These are phyloP conservation scores for Eurotiales sp. DNA, from an alignment of 2,329 filamentous ascomycete genomes.

Conservation along the genomic window DNA sequence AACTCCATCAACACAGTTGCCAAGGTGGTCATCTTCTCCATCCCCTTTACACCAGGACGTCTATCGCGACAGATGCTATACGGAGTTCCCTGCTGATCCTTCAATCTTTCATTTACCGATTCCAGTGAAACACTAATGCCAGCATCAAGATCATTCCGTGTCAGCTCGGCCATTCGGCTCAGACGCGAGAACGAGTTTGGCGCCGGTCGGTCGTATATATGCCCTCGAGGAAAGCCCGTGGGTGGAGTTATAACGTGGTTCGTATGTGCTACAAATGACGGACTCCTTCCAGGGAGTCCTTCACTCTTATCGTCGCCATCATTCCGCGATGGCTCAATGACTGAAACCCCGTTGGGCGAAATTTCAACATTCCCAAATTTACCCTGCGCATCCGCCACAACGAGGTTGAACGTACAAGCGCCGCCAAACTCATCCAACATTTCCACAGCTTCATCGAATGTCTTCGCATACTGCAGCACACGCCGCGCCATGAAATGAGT, in stretches of 20 bases:
- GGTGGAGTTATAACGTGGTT: slow-evolving; percentile 7
- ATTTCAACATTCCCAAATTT: neutral
- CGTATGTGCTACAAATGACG: neutral
- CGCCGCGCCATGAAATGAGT: slow-evolving; percentile 4
- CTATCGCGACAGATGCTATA: slow-evolving; percentile 1
- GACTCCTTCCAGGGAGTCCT: neutral
- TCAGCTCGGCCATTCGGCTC: neutral
- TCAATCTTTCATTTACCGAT: neutral
- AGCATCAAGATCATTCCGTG: neutral
- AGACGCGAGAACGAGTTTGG: slow-evolving; percentile 8
- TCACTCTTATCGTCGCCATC: neutral
- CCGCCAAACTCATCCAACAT: slow-evolving; percentile 3
- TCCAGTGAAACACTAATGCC: neutral
- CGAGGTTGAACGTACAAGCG: slow-evolving; percentile 1
- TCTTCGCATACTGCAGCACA: neutral
- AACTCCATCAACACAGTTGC: slow-evolving; percentile 2
- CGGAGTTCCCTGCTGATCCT: neutral
- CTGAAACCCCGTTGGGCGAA: neutral
- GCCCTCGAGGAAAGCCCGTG: neutral
- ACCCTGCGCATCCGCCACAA: neutral
- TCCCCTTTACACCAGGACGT: slow-evolving; percentile 1
- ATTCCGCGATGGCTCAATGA: neutral
- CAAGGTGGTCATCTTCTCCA: slow-evolving; percentile 9
- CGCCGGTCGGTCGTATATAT: slow-evolving; percentile 3
- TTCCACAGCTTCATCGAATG: neutral